Percentiles rank a stretch among this genome's conserved stretches.
Evolutionary conservation across 2,329 filamentous ascomycete genomes (phyloP).

Genomic region (Sporothrix euskadiensis): DNA sequence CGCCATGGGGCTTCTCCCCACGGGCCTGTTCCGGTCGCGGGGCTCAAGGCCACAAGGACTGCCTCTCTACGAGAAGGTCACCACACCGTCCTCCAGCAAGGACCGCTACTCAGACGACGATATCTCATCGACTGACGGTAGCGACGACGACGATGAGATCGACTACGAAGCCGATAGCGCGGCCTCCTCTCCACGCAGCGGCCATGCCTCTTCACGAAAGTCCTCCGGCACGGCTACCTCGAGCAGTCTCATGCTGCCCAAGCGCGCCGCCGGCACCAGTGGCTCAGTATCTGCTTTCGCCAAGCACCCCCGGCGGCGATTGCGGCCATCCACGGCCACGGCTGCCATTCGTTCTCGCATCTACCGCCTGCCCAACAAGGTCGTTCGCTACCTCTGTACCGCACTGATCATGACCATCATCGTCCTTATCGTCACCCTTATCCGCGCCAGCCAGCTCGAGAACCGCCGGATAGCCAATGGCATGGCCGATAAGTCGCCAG

Average conservation of each 20-base stretch:
- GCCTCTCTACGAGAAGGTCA: constrained; percentile 53
- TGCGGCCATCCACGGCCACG: constrained; percentile 16
- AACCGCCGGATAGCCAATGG: constrained; percentile 61
- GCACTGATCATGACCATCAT: constrained; percentile 68
- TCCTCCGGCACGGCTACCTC: constrained; percentile 49
- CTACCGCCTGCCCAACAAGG: constrained; percentile 68
- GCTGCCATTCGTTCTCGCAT: constrained; percentile 42
- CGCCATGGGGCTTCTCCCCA: constrained; percentile 52
- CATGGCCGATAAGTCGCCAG: constrained; percentile 58
- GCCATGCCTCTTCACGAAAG: constrained; percentile 52
- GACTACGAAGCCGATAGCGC: constrained; percentile 38
- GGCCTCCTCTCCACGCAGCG: constrained; percentile 46
- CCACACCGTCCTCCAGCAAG: constrained; percentile 44
- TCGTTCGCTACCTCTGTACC: constrained; percentile 77
- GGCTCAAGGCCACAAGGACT: constrained; percentile 46
- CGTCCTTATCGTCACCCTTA: constrained; percentile 73
- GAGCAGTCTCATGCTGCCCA: constrained; percentile 49
- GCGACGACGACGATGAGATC: constrained; percentile 40
- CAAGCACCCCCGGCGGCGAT: constrained; percentile 31
- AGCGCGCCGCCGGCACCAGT: constrained; percentile 39
- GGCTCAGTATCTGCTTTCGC: constrained; percentile 29
- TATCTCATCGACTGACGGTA: constrained; percentile 48
- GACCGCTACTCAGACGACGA: constrained; percentile 56
- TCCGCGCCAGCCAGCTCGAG: constrained; percentile 71
- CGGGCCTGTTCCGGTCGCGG: constrained; percentile 45